Conservation (phyloP, 1,284 basidiomycete species). For the Bjerkandera adusta region DNA sequence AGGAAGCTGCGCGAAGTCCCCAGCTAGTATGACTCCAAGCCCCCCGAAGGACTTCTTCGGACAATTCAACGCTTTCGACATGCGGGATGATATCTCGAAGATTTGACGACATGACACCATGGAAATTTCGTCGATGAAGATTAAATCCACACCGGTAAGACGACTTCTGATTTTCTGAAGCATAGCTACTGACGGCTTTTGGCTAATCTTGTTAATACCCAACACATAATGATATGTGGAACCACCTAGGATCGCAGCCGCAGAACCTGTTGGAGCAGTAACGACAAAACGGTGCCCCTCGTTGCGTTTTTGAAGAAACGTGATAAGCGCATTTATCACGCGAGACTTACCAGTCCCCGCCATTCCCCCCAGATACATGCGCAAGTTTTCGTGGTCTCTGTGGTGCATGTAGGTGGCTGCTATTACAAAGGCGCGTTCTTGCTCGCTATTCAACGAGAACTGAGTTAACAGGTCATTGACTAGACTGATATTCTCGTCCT, state of each 20-base stretch:
- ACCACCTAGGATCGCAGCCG: conserved; percentile 34
- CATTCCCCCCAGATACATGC: conserved; percentile 39
- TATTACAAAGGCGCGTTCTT: conserved; percentile 33
- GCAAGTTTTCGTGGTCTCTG: conserved; percentile 20
- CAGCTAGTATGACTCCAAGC: too few species aligned
- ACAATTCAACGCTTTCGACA: too few species aligned
- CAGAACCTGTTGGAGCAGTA: conserved; percentile 37
- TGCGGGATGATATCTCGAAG: too few species aligned
- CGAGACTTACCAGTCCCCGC: conserved; percentile 40
- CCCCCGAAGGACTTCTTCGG: too few species aligned
- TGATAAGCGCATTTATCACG: conserved; percentile 34
- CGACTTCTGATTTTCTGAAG: too few species aligned
- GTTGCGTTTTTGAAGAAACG: conserved; percentile 27
- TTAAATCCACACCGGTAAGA: conserved; percentile 31
- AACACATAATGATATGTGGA: conserved; percentile 38
- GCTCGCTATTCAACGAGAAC: conserved; percentile 28
- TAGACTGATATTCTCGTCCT: background rate
- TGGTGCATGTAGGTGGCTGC: conserved; percentile 28
- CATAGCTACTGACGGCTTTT: conserved; percentile 19
- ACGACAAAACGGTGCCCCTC: conserved; percentile 27
- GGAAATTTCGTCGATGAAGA: too few species aligned
- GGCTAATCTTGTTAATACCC: conserved; percentile 20
- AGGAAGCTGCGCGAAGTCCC: too few species aligned
- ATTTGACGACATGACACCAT: too few species aligned
- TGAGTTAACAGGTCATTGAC: background rate